Evolutionary conservation across 805 yeast species (phyloP).

Genomic region (Nakazawaea wickerhamii): DNA sequence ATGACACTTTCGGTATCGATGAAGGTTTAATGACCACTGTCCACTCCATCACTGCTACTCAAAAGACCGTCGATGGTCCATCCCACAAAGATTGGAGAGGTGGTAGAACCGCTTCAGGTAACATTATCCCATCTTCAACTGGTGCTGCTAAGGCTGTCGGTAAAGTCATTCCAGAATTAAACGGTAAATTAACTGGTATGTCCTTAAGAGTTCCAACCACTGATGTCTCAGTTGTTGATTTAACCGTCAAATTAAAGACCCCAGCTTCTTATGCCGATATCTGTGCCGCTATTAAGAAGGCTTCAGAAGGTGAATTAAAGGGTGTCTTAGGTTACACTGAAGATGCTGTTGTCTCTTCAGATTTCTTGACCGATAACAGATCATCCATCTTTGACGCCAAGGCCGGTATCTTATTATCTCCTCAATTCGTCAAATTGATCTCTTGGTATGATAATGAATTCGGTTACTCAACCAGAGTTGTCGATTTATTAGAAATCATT

Average conservation of each 20-base stretch:
- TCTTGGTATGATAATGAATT: slow-evolving; percentile 96
- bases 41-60: slow-evolving; percentile 94
- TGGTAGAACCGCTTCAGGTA: slow-evolving; percentile 94
- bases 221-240: slow-evolving; percentile 90
- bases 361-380: slow-evolving; percentile 78
- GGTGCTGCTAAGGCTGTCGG: slow-evolving; percentile 99
- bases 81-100: slow-evolving; percentile 99
- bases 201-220: slow-evolving; percentile 91
- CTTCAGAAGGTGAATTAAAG: slow-evolving; percentile 71
- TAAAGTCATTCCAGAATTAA: slow-evolving; percentile 84
- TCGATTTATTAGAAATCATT: slow-evolving; percentile 78
- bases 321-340: slow-evolving; percentile 88
- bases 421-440: slow-evolving; percentile 84
- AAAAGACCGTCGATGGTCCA: slow-evolving; percentile 95
- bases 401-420: slow-evolving; percentile 86
- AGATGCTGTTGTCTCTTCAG: slow-evolving; percentile 88
- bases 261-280: slow-evolving; percentile 80
- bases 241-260: slow-evolving; percentile 77
- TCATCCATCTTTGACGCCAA: slow-evolving; percentile 87
- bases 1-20: slow-evolving; percentile 81
- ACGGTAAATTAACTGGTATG: slow-evolving; percentile 93
- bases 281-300: slow-evolving; percentile 67
- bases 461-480: slow-evolving; percentile 96
- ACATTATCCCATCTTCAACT: slow-evolving; percentile 92
- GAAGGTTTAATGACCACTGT: slow-evolving; percentile 96